Base-by-base conservation (phyloP, 257 asterid species). In the Ophiorrhiza pumila region DNA sequence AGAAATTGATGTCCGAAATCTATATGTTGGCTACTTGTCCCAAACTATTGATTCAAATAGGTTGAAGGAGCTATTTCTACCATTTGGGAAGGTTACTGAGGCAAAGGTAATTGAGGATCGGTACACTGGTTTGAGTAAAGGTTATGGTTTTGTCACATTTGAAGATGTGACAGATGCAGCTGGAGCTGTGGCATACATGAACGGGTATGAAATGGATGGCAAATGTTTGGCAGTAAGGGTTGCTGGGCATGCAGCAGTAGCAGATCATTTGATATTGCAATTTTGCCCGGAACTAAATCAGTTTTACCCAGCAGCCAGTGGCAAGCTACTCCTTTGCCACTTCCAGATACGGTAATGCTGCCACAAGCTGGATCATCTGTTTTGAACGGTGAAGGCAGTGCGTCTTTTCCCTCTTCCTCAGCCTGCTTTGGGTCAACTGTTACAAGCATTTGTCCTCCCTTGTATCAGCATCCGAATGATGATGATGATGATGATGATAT, bases 111-210 rank as follows among this genome's bases (percentile, higher is more conserved):
- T 77, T 35, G 74, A 55, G 75, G 80, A 82, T 73, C 74, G 42
- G 45, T n/a, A 43, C n/a, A 65, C 82, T 52, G 86, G 82, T 42
- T 59, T 74, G 69, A 77, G 76, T 68, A 82, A 74, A 74, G 84
- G 86, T 41, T 79, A 73, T 27, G 86, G 86, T 18, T 82, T 82
- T 69, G 80, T 82, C 15, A 74, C 74, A 64, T 82, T 73, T 29
- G 76, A 78, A 22, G 47, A 71, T 62, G 45, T 76, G 13, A 9
- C 65, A 6, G 82, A 82, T 68, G 80, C 83, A 23, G 71, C 72
- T 66, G 78, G 73, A 32, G 82, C 86, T 17, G 76, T 79, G 67
- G 62, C 47, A 3, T 49, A 71, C 74, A 76, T 79, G 86, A 76
- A 77, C 64, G 86, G 84, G 42, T 74, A 52, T 70, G 74, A 67